A percentile compares a stretch with the other conserved stretches of the same genome.
phyloP scores from a whole-genome alignment of 108 stramenopile genomes.

The Bacterosira constricta region DNA sequence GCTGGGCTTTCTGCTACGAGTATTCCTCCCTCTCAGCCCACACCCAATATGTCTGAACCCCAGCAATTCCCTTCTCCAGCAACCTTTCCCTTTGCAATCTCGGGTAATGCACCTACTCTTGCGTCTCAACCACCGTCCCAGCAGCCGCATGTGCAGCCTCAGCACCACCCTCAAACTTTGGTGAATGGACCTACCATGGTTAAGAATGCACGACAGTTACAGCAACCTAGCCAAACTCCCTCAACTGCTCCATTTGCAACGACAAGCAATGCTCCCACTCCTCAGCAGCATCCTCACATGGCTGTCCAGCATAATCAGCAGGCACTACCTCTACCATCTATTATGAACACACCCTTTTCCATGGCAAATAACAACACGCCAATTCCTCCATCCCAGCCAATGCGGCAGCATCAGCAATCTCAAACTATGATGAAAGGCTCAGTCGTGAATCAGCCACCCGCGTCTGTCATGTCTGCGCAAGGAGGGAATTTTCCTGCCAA shows the following conservation, averaged over 20 bases:
- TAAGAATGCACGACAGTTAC: not conserved
- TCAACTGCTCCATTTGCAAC: not conserved
- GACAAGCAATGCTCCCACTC: not conserved
- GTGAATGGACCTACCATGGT: not conserved
- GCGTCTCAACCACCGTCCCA: slow-evolving; percentile 1
- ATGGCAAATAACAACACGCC: not conserved
- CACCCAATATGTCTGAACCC: too few relatives aligned
- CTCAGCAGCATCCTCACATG: too few relatives aligned
- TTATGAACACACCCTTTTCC: not conserved
- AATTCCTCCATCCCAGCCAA: not conserved
- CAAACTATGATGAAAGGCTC: too few relatives aligned
- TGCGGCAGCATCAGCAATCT: not conserved
- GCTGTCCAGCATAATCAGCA: not conserved
- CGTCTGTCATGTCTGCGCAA: not conserved
- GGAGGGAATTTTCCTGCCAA: not conserved
- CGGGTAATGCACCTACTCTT: not conserved
- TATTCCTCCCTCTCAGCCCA: not conserved
- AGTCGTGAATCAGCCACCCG: not conserved
- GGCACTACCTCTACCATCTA: not conserved
- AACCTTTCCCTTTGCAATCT: not conserved
- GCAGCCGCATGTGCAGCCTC: not conserved
- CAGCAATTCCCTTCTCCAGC: not conserved
- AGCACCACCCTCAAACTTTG: too few relatives aligned
- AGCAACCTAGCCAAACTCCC: slow-evolving; percentile 1
- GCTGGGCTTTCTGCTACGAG: not conserved